These are phyloP conservation scores for Calonectria pauciramosa DNA, from an alignment of 2,329 filamentous ascomycete species.

Conservation along the genomic window DNA sequence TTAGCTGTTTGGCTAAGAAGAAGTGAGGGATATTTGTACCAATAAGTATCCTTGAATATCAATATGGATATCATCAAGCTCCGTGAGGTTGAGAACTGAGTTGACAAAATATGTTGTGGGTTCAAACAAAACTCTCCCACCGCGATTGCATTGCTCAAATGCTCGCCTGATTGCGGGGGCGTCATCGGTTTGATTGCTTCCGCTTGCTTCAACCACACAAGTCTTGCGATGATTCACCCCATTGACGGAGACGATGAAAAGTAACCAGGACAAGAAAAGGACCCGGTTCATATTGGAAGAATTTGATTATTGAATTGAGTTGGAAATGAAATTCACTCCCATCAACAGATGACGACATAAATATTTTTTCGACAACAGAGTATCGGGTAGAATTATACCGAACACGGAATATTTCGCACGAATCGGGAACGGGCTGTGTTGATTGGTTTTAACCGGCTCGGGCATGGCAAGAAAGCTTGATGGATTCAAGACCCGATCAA, in stretches of 20 bases:
- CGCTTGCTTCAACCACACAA: neutral
- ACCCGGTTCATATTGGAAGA: too few species aligned
- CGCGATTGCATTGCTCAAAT: neutral
- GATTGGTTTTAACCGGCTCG: neutral
- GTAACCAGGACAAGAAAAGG: neutral
- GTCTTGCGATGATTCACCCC: neutral
- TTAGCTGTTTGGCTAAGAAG: neutral
- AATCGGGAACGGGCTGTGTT: neutral
- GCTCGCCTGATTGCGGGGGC: neutral
- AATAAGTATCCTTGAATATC: neutral
- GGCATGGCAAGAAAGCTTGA: neutral
- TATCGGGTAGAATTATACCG: neutral
- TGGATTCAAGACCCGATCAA: neutral
- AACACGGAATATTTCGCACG: neutral
- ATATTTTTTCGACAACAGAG: neutral
- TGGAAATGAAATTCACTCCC: neutral
- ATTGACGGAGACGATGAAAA: neutral
- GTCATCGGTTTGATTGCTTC: neutral
- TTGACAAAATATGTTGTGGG: neutral
- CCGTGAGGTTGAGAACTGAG: neutral
- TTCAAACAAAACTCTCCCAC: neutral
- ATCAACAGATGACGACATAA: neutral
- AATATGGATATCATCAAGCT: neutral
- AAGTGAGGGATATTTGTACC: neutral
- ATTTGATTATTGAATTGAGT: too few species aligned